Conservation (phyloP, 2,329 filamentous ascomycete species). For the Apiospora sp. region DNA sequence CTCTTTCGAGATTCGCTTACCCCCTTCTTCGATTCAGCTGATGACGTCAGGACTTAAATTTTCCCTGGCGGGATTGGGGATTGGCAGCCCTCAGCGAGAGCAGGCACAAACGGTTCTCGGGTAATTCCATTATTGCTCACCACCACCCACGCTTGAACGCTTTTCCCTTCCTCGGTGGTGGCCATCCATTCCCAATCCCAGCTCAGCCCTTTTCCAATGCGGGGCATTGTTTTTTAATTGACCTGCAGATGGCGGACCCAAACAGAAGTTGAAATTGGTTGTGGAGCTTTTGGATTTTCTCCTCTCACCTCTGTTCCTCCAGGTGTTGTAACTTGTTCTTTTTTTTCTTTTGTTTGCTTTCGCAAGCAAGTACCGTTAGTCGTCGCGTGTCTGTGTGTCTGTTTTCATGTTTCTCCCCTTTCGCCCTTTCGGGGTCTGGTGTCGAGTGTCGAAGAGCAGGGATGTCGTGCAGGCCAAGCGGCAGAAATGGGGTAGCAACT, state of each 20-base stretch:
- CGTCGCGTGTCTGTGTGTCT: neutral
- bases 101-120: neutral
- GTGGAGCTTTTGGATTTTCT: neutral
- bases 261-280: constrained; percentile 4
- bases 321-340: neutral
- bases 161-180: neutral
- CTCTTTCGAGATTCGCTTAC: neutral
- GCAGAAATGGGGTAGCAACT: constrained; percentile 16
- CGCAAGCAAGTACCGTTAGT: neutral
- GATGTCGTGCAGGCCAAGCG: constrained; percentile 9
- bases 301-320: neutral
- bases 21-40: constrained; percentile 5
- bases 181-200: neutral
- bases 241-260: constrained; percentile 16
- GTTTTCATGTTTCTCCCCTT: neutral
- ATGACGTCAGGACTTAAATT: neutral
- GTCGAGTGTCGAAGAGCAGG: constrained; percentile 7
- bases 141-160: neutral
- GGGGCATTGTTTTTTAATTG: neutral
- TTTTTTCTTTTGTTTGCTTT: neutral
- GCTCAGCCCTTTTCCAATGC: constrained; percentile 14
- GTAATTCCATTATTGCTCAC: neutral
- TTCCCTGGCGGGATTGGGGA: neutral
- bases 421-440: neutral
- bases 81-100: neutral